phyloP scores from a whole-genome alignment of 2,329 filamentous ascomycete species.

The Penicillium sp. region DNA sequence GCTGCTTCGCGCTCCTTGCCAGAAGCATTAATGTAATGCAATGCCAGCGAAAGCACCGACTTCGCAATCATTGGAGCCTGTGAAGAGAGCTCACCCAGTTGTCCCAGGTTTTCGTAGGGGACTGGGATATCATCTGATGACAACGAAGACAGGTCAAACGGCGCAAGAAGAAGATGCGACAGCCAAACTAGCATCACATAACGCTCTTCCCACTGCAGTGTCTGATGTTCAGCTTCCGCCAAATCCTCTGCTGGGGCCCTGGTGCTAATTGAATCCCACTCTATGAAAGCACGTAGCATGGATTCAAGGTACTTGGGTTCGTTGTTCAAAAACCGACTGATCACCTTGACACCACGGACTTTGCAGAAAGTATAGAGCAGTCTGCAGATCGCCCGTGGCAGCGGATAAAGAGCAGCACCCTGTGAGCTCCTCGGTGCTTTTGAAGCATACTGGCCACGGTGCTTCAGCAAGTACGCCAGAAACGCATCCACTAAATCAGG shows the following conservation, averaged over 20 bases:
- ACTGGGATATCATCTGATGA: conserved; percentile 49
- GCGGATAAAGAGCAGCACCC: conserved; percentile 41
- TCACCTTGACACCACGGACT: conserved; percentile 85
- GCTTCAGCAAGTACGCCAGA: conserved; percentile 55
- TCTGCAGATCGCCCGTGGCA: conserved; percentile 67
- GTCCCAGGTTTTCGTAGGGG: conserved; percentile 30
- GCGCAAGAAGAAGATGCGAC: conserved; percentile 73
- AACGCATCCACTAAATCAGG: conserved; percentile 71
- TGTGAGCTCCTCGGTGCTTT: conserved; percentile 31
- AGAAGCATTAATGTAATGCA: conserved; percentile 65
- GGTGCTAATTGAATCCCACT: conserved; percentile 37
- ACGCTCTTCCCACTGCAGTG: conserved; percentile 76
- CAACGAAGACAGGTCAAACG: conserved; percentile 85
- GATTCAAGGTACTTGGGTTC: conserved; percentile 80
- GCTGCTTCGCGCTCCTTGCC: conserved; percentile 89
- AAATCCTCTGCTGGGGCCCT: conserved; percentile 13
- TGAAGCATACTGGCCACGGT: conserved; percentile 40
- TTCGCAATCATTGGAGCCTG: conserved; percentile 64
- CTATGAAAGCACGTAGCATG: conserved; percentile 69
- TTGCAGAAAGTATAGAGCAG: conserved; percentile 91
- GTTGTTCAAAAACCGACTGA: conserved; percentile 84
- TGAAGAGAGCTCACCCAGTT: conserved; percentile 46
- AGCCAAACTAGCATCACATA: conserved; percentile 87
- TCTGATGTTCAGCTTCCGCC: conserved; percentile 19
- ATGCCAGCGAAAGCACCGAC: conserved; percentile 64